phyloP scores from a whole-genome alignment of 768 basidiomycete species.

The Xerocomellus intermedius region DNA sequence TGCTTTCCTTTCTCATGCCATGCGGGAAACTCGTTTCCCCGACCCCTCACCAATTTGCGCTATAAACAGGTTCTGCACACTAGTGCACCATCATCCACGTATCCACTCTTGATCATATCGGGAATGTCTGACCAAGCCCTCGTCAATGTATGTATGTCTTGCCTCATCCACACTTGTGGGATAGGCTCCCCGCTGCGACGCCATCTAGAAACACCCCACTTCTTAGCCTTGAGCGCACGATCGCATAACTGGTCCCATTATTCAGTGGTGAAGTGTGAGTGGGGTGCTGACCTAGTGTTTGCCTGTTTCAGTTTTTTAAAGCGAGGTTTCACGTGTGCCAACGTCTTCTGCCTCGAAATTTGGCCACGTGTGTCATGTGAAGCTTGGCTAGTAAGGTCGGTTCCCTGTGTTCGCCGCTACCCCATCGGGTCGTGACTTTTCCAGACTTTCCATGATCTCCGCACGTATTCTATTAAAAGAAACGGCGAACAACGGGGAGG shows the following conservation, averaged over 20 bases:
- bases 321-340: neutral
- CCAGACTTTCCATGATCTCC: too few relatives aligned
- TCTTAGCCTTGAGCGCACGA: neutral
- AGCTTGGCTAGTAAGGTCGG: too few relatives aligned
- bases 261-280: neutral
- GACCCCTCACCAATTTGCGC: neutral
- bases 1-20: neutral
- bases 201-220: neutral
- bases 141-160: neutral
- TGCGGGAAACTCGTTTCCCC: neutral
- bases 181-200: neutral
- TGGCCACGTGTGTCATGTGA: too few relatives aligned
- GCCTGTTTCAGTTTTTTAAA: too few relatives aligned
- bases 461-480: too few relatives aligned
- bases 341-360: too few relatives aligned
- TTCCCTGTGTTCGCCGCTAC: too few relatives aligned
- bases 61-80: neutral
- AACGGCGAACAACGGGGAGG: too few relatives aligned
- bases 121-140: neutral
- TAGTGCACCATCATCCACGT: neutral
- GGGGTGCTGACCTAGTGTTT: neutral
- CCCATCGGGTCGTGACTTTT: too few relatives aligned
- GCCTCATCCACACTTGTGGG: neutral
- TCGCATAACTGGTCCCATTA: neutral
- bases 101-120: neutral